Base-by-base conservation (phyloP, 306 rosid species). In the Quercus robur region DNA sequence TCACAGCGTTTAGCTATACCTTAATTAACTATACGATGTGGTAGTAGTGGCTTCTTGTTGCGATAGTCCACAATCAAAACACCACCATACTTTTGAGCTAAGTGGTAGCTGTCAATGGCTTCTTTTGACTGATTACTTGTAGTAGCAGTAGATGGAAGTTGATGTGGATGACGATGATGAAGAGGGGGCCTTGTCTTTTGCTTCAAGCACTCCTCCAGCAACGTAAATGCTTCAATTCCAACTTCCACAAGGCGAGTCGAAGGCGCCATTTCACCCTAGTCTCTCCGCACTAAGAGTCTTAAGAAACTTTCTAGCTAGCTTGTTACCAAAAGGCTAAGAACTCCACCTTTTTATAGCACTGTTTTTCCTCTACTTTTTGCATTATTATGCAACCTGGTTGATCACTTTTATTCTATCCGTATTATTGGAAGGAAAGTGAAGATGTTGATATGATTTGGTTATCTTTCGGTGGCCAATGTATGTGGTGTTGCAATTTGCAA, bases 91-190 rank as follows among this genome's bases (percentile, higher is more conserved):
- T 14, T 79, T 21, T 46, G 41, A 1, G 46, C 66, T 12, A 66
- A 74, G 6, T 79, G 14, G 21, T 79, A 5, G 82, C 82, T 59
- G 35, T 72, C 44, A 59, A 79, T 72, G 31, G 56, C 67, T 4
- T 5, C 70, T 25, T 26, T 49, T 41, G n/a, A 8, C 17, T 2
- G 20, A 28, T 6, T 0, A 73, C 15, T 52, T 6, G 56, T 10
- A 11, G 54, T 9, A 4, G 14, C 2, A 30, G 21, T 66, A 23
- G 70, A 38, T 19, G 63, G 44, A 19, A 6, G 28, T 31, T 49
- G 73, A 10, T 41, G 2, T 2, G 12, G 41, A 3, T 12, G 62
- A 7, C 2, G 69, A 26, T 56, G 21, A 21, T 4, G 21, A 44
- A 52, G 19, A 44, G 56, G 18, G 23, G 46, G 35, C 52, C 33